Percentiles rank a stretch among this genome's conserved stretches.
Evolutionary conservation across 192 early-diverging fungal genomes (phyloP).

Genomic region (Coemansia sp.): DNA sequence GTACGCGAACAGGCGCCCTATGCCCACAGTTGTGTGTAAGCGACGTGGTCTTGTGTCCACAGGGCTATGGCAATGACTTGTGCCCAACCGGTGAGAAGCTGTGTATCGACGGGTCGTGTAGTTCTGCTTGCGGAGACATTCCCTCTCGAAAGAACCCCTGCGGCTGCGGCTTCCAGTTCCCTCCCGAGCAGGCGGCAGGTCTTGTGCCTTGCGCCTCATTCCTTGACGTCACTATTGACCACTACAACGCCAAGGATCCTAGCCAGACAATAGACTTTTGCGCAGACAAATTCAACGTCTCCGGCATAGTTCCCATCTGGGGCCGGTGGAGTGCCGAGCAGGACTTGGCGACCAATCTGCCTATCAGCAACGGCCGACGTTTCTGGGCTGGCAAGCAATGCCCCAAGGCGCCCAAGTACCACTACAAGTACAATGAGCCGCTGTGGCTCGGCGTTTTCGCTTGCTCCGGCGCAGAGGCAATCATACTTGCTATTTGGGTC

Average conservation of each 20-base stretch:
- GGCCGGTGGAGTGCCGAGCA: slow-evolving; percentile 36
- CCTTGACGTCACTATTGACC: slow-evolving; percentile 51
- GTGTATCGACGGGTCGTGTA: slow-evolving; percentile 61
- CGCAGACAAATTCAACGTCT: slow-evolving; percentile 33
- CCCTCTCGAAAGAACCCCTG: slow-evolving; percentile 50
- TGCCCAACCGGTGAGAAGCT: slow-evolving; percentile 53
- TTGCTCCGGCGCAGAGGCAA: slow-evolving; percentile 35
- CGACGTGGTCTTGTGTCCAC: slow-evolving; percentile 51
- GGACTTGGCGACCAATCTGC: slow-evolving; percentile 18
- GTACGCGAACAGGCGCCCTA: slow-evolving; percentile 42
- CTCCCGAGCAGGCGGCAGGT: slow-evolving; percentile 20
- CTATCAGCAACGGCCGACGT: slow-evolving; percentile 10
- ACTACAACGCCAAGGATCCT: slow-evolving; percentile 31
- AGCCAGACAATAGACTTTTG: slow-evolving; percentile 39
- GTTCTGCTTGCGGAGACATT: slow-evolving; percentile 40
- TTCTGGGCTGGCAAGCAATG: slow-evolving; percentile 56
- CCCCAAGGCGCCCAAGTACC: slow-evolving; percentile 39
- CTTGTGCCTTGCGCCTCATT: slow-evolving; percentile 45
- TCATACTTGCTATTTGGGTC: slow-evolving; percentile 52
- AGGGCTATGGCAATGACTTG: slow-evolving; percentile 19
- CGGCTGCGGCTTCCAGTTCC: slow-evolving; percentile 44
- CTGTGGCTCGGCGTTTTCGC: slow-evolving; percentile 55
- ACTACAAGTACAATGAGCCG: slow-evolving; percentile 45
- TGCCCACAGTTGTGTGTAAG: slow-evolving; percentile 62
- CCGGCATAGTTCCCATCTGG: slow-evolving; percentile 32